These are phyloP conservation scores for Scheffersomyces stipitis DNA, from an alignment of 805 yeast species.

Conservation along the genomic window DNA sequence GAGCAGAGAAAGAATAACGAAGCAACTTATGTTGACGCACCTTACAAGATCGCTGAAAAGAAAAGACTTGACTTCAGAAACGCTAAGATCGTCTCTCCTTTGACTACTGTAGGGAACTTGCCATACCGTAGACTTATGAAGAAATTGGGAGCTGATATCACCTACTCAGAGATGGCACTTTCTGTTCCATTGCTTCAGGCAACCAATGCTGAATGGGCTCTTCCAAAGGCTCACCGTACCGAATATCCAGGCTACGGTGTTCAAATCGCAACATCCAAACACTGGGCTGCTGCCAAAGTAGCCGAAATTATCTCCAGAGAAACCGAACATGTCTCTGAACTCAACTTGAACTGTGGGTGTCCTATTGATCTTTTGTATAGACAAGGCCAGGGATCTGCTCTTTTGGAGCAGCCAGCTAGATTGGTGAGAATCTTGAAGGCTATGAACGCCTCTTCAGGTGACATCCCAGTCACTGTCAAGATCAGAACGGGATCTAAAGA, in stretches of 20 bases:
- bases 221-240: conserved; percentile 79
- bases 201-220: conserved; percentile 94
- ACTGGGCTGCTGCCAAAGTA: conserved; percentile 92
- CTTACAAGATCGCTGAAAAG: conserved; percentile 80
- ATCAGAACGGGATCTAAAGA: conserved; percentile 90
- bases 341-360: conserved; percentile 94
- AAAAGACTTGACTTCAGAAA: conserved; percentile 62
- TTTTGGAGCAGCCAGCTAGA: conserved; percentile 85
- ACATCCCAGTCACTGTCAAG: conserved; percentile 87
- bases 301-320: conserved; percentile 71
- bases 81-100: conserved; percentile 89
- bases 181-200: conserved; percentile 86
- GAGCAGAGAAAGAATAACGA: conserved; percentile 35
- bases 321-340: conserved; percentile 66
- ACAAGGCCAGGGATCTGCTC: conserved; percentile 94
- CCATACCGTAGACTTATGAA: conserved; percentile 95
- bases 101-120: conserved; percentile 95
- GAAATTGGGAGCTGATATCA: conserved; percentile 85
- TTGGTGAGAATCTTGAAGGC: conserved; percentile 76
- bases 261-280: conserved; percentile 88
- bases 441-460: conserved; percentile 88
- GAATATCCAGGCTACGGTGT: conserved; percentile 91
- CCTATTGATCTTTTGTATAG: conserved; percentile 94
- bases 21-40: conserved; percentile 69
- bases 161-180: conserved; percentile 95